Conservation (phyloP, 2,329 filamentous ascomycete genomes). For the Cercospora zeae-maydis region DNA sequence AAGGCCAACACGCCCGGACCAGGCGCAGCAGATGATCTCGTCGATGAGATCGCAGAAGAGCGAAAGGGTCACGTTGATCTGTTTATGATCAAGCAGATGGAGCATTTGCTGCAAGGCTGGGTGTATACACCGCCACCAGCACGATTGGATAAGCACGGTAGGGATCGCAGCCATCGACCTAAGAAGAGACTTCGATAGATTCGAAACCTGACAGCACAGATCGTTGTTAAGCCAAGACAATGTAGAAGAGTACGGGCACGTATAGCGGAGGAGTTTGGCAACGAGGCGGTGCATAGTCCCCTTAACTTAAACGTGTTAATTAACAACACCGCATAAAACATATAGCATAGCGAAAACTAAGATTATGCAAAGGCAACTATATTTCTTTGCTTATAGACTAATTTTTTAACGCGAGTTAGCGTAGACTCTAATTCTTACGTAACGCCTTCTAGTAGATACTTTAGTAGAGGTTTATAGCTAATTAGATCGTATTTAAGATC, state of each 20-base stretch:
- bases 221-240: background rate
- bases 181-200: slow-evolving; percentile 32
- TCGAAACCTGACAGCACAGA: background rate
- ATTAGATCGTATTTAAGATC: no score
- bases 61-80: slow-evolving; percentile 68
- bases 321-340: background rate
- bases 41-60: slow-evolving; percentile 52
- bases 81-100: slow-evolving; percentile 39
- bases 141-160: slow-evolving; percentile 36
- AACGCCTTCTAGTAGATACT: no score
- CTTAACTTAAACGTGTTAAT: background rate
- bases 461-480: no score
- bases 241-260: slow-evolving; percentile 1
- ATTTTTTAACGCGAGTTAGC: no score
- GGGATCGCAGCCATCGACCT: slow-evolving; percentile 37
- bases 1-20: slow-evolving; percentile 38
- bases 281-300: background rate
- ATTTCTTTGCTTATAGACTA: no score
- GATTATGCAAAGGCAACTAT: background rate
- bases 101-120: slow-evolving; percentile 30
- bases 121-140: slow-evolving; percentile 37
- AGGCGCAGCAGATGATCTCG: slow-evolving; percentile 39
- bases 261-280: slow-evolving; percentile 14
- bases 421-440: no score
- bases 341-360: slow-evolving; percentile 6